These are phyloP conservation scores for Chrysanthemum lavandulifolium DNA, from an alignment of 129 eudicot genomes.

Conservation along the genomic window DNA sequence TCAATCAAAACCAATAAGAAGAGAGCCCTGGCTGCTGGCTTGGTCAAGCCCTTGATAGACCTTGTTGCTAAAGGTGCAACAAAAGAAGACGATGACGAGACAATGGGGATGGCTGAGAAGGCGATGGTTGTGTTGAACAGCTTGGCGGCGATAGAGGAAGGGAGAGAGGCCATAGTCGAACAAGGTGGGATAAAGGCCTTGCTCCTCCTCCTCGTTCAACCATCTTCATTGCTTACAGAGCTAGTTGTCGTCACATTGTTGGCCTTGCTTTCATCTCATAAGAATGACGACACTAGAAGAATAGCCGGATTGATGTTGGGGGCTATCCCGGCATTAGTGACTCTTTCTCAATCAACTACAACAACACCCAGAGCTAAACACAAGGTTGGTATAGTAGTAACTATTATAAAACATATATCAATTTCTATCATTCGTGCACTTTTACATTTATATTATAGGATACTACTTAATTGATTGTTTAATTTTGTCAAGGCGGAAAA, in stretches of 20 bases:
- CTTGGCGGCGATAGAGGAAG: conserved; percentile 53
- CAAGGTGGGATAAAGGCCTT: conserved; percentile 63
- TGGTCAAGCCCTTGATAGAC: conserved; percentile 65
- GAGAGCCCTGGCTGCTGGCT: conserved; percentile 72
- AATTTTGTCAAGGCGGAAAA: too few relatives aligned
- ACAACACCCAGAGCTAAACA: conserved; percentile 47
- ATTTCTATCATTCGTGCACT: too few relatives aligned
- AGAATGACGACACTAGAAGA: conserved; percentile 35
- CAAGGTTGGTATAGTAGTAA: conserved; percentile 47
- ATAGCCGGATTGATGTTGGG: conserved; percentile 63
- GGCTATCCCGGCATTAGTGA: conserved; percentile 72
- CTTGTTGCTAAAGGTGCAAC: conserved; percentile 45
- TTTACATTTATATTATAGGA: too few relatives aligned
- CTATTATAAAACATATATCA: too few relatives aligned
- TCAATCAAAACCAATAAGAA: conserved; percentile 61
- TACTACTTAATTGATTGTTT: too few relatives aligned
- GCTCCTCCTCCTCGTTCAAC: neutral
- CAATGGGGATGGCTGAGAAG: conserved; percentile 67
- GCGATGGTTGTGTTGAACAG: conserved; percentile 69
- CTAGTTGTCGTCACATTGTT: conserved; percentile 62
- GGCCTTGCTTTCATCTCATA: conserved; percentile 37
- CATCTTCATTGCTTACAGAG: conserved; percentile 32
- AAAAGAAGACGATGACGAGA: too few relatives aligned
- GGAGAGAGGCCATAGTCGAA: conserved; percentile 51
- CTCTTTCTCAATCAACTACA: conserved; percentile 62